Evolutionary conservation across 352 stramenopile species (phyloP).

Genomic region (Phytopythium cucurbitacearum): DNA sequence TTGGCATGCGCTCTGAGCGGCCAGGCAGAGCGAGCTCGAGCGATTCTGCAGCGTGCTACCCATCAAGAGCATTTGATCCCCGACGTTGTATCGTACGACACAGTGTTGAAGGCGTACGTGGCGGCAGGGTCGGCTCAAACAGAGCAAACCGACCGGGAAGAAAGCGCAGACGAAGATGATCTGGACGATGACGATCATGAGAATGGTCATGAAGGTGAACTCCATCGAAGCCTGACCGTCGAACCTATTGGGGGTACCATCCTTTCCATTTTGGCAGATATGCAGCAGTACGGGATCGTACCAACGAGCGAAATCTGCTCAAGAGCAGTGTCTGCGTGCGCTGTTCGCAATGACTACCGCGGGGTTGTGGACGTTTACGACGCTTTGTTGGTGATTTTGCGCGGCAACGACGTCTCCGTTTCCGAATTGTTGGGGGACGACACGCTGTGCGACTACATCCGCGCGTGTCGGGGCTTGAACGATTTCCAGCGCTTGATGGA

Average conservation of each 20-base stretch:
- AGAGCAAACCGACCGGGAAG: constrained; percentile 15
- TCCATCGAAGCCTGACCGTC: too few species aligned
- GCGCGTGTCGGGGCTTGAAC: constrained; percentile 21
- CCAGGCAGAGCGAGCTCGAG: constrained; percentile 30
- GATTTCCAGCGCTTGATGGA: constrained; percentile 31
- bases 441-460: constrained; percentile 37
- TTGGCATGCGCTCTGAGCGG: constrained; percentile 44
- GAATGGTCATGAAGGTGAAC: constrained; percentile 9
- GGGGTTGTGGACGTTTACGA: constrained; percentile 39
- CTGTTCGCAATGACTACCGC: constrained; percentile 28
- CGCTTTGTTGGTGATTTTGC: constrained; percentile 10
- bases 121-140: constrained; percentile 13
- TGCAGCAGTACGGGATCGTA: constrained; percentile 13
- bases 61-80: constrained; percentile 17
- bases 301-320: constrained; percentile 20
- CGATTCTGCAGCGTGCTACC: constrained; percentile 37
- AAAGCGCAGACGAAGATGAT: constrained; percentile 13
- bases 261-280: constrained; percentile 24
- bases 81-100: constrained; percentile 57
- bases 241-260: constrained; percentile 8
- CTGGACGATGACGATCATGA: constrained; percentile 12
- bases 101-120: constrained; percentile 45
- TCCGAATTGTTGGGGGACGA: constrained; percentile 23
- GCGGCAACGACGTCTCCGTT: background rate
- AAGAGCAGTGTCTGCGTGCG: constrained; percentile 35